Evolutionary conservation across 2,329 filamentous ascomycete genomes (phyloP), one percentile per base, ranked within the genome.

Genomic region (Penicillium sp.): DNA sequence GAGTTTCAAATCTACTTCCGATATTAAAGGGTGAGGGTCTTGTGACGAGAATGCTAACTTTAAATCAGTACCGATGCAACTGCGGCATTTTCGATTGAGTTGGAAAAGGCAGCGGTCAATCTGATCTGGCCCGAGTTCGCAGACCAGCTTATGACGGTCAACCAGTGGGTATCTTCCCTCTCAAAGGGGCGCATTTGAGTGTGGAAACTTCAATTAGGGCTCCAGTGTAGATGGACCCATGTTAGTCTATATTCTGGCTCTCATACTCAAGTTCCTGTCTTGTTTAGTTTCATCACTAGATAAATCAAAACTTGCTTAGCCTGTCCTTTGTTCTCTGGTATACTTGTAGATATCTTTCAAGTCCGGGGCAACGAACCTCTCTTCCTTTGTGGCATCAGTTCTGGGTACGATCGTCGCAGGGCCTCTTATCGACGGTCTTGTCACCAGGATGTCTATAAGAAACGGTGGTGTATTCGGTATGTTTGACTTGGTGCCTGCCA

Each of bases 391-490:
- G 6, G 71, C 71, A 0, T 69, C 66, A 6, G 25, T 74, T 5
- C 61, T 75, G 3, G 73, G 62, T 1, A 75, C 72, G 0, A 43
- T 64, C 2, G 44, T 69, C 2, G 68, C 73, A 2, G 72, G 73
- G 0, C 70, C 72, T 0, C 27, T 71, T 15, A 66, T 75, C 31
- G 73, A 76, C 51, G 71, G 73, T 2, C 51, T 73, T 2, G 70
- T 67, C 5, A 71, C 64, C 26, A 53, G 59, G 33, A 68, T 76
- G 67, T 65, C 73, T 0, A 69, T 65, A 42, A 64, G 54, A 31
- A 76, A 75, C 54, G 65, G 67, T 8, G 73, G 73, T 7, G 70
- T 68, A 11, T 76, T 73, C 40, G 64, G 64, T 67, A 63, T 15
- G 31, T 14, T 22, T 15, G 9, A 4, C 6, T n/a, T 7, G 33